Conservation (phyloP, 148 eudicot species). For the Simmondsia chinensis region DNA sequence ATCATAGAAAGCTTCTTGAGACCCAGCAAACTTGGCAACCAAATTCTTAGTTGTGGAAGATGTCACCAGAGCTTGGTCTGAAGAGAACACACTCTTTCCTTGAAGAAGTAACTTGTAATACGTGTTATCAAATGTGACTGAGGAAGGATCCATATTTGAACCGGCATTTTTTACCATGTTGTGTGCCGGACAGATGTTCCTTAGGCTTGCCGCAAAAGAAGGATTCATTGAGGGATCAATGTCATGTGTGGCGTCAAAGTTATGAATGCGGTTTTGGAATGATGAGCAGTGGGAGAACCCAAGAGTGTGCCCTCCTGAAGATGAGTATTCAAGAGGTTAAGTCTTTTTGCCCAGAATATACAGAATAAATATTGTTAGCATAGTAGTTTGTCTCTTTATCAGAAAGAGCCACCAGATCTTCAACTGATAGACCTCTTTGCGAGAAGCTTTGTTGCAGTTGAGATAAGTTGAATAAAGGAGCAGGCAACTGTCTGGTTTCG, state of each 20-base stretch:
- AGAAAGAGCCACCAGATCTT: slow-evolving; percentile 81
- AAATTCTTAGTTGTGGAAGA: slow-evolving; percentile 30
- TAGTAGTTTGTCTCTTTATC: slow-evolving; percentile 27
- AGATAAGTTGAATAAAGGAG: slow-evolving; percentile 75
- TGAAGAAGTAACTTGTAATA: slow-evolving; percentile 63
- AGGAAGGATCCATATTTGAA: slow-evolving; percentile 44
- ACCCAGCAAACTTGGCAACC: slow-evolving; percentile 37
- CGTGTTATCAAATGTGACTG: slow-evolving; percentile 48
- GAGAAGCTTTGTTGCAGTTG: slow-evolving; percentile 81
- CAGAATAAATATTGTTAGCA: background rate
- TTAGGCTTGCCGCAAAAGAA: slow-evolving; percentile 41
- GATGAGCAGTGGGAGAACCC: slow-evolving; percentile 93
- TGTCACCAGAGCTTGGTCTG: slow-evolving; percentile 49
- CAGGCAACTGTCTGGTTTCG: slow-evolving; percentile 65
- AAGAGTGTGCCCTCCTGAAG: slow-evolving; percentile 77
- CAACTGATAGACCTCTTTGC: slow-evolving; percentile 59
- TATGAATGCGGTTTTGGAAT: slow-evolving; percentile 54
- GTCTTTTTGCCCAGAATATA: background rate
- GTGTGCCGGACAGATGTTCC: slow-evolving; percentile 25
- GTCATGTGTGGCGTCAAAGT: slow-evolving; percentile 43
- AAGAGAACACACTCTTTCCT: slow-evolving; percentile 46
- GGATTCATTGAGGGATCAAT: slow-evolving; percentile 54
- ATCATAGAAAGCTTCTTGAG: slow-evolving; percentile 34
- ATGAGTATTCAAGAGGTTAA: background rate
- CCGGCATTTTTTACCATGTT: slow-evolving; percentile 41